Evolutionary conservation across 768 basidiomycete genomes (phyloP).

Genomic region (Auriscalpium vulgare): DNA sequence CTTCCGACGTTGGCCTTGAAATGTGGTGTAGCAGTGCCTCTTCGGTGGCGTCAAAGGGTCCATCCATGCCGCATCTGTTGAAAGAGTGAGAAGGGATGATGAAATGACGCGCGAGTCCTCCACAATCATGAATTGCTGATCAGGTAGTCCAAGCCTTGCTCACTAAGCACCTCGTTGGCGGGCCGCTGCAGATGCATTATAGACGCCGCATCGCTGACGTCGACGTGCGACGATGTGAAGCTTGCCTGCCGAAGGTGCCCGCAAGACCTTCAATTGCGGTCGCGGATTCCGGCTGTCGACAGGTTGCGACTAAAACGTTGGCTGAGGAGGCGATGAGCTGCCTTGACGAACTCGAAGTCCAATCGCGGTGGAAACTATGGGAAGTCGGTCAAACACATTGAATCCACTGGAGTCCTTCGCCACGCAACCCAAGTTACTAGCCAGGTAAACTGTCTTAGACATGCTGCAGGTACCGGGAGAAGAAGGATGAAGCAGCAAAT

Average conservation of each 20-base stretch:
- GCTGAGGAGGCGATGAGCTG: conserved; percentile 17
- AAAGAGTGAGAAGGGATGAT: neutral
- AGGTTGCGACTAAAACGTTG: conserved; percentile 24
- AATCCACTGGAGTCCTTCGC: neutral
- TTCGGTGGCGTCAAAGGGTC: conserved; percentile 22
- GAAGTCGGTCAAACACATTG: neutral
- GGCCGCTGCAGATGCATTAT: conserved; percentile 20
- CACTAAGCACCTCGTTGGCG: conserved; percentile 21
- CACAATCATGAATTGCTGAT: conserved; percentile 33
- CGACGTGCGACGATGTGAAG: conserved; percentile 28
- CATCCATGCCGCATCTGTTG: conserved; percentile 6
- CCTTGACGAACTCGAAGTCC: conserved; percentile 22
- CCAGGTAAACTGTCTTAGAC: conserved; percentile 16
- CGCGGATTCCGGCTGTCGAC: conserved; percentile 21
- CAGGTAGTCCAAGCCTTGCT: conserved; percentile 29
- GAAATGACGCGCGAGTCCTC: conserved; percentile 7
- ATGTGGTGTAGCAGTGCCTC: conserved; percentile 17
- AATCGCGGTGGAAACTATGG: conserved; percentile 22
- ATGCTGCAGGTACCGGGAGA: neutral
- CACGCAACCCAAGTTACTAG: conserved; percentile 19
- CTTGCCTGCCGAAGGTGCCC: conserved; percentile 17
- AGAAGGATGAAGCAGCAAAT: too few species aligned
- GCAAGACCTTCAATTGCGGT: conserved; percentile 16
- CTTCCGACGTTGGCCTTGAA: conserved; percentile 27
- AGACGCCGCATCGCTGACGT: conserved; percentile 20